These are phyloP conservation scores for Mollisia scopiformis DNA, from an alignment of 2,329 filamentous ascomycete species.

Conservation along the genomic window DNA sequence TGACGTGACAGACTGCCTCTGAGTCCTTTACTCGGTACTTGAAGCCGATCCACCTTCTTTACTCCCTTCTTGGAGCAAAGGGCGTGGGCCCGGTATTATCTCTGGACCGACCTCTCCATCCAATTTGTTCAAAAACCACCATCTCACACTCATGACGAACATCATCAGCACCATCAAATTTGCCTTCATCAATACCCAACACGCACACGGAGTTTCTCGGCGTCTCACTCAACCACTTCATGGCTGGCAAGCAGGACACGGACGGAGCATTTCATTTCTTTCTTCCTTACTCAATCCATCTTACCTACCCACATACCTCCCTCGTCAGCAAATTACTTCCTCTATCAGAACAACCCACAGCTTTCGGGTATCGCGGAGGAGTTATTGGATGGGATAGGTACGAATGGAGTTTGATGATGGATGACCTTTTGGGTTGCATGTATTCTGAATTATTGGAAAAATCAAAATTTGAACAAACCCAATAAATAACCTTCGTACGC, in stretches of 20 bases:
- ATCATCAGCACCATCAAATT: background rate
- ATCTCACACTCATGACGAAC: no score
- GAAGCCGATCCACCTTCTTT: background rate
- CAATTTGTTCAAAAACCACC: no score
- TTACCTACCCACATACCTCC: background rate
- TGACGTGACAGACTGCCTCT: conserved; percentile 38
- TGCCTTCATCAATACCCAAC: no score
- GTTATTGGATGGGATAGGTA: background rate
- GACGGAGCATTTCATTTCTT: background rate
- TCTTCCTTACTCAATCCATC: background rate
- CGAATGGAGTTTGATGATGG: background rate
- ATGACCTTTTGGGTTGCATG: background rate
- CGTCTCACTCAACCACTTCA: no score
- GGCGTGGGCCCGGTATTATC: no score
- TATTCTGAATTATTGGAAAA: conserved; percentile 1
- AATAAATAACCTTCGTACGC: background rate
- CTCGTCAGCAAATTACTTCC: background rate
- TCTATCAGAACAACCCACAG: no score
- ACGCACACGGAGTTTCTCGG: no score
- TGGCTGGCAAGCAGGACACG: no score
- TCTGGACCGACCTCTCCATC: background rate
- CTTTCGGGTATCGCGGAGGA: background rate
- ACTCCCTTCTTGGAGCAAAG: background rate
- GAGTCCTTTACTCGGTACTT: background rate
- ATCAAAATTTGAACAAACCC: background rate